Base-by-base conservation (phyloP, 1,284 basidiomycete genomes). In the Pulveroboletus sp. region DNA sequence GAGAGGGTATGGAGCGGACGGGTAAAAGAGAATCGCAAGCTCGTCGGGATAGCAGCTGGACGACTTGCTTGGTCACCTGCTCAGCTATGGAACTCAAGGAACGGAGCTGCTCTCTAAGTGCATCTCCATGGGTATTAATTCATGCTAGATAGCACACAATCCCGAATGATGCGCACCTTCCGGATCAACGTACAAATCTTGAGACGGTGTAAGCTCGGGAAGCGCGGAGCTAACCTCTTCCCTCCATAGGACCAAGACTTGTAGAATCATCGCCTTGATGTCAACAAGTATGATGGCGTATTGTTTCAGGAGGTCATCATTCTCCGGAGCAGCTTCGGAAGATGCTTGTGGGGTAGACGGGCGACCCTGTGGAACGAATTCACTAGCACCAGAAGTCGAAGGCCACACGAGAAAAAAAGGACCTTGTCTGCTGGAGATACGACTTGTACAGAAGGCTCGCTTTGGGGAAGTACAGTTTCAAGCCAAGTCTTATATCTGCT, bases 1-100 rank as follows among this genome's bases (percentile, higher is more conserved):
- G 92, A 1, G 89, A 89, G 0, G 93, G 92, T 63, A 97, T 91
- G 0, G 92, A 91, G 45, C 93, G 85, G 47, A 98, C 92, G 12
- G 91, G 86, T 36, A 91, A 83, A 42, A 99, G 81, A 4, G 91
- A 87, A 63, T 97, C 95, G 59, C 86, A 88, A 62, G 89, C 93
- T 15, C 93, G 85, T 49, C 84, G 82, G 8, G 84, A 84, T 24
- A 98, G 76, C 54, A 96, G 86, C 6, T 76, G 68, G n/a, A 90
- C 72, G 52, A 95, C 83, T 59, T 90, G 86, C 20, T 72, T 78
- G 3, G 85, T 82, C 54, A 91, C 73, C 4, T 81, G 77, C 11
- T 80, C 75, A 5, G 85, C 73, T 22, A 87, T 67, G 1, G 78
- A 73, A 1, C 75, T 77, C 3, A 91, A 61, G 10, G 70, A 65